Base-by-base conservation (phyloP, 139 green algal genomes). In the Auxenochlorella protothecoides region DNA sequence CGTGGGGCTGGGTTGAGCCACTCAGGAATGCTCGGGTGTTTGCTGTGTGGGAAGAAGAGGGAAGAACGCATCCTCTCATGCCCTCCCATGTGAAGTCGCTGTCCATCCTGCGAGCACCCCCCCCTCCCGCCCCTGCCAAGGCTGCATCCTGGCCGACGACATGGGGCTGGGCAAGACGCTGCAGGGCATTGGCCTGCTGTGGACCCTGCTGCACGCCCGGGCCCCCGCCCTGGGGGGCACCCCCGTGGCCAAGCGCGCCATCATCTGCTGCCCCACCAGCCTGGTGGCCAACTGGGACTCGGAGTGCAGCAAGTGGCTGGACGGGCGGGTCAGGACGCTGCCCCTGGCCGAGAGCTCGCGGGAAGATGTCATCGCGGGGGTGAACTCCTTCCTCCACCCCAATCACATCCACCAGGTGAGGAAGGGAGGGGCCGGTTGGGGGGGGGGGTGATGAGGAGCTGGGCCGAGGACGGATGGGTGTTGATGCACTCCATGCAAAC, bases 211-310 rank as follows among this genome's bases (percentile, higher is more conserved):
- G 10, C 83, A 78, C 69, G 66, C 12, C 5, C 53, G n/a, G 15
- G 83, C 85, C 10, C 85, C 91, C 71, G 53, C 74, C 53, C 55
- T 79, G 63, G 57, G 89, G 6, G 88, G 86, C 8, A 68, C 63
- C 4, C 92, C 92, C 8, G 64, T 96, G 0, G 92, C 84, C 6
- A 84, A 83, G 68, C 84, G 93, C 4, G 84, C 83, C 71, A 87
- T 99, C 80, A 98, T 99, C 72, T 91, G 95, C 70, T 99, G 95
- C 82, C 95, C 95, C n/a, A 98, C 94, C 67, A 90, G 76, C 65
- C 85, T 99, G 51, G 95, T 99, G 5, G 85, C 77, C 80, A 99
- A 99, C 80, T 99, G 95, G 95, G 95, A 97, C 74, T 83, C 70
- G 57, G 95, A 99, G 82, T 94, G 89, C 72, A 68, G 64, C 55